Evolutionary conservation across 108 stramenopile genomes (phyloP), one percentile per base, ranked within the genome.

Genomic region (Pseudonitzschia delicatissima): DNA sequence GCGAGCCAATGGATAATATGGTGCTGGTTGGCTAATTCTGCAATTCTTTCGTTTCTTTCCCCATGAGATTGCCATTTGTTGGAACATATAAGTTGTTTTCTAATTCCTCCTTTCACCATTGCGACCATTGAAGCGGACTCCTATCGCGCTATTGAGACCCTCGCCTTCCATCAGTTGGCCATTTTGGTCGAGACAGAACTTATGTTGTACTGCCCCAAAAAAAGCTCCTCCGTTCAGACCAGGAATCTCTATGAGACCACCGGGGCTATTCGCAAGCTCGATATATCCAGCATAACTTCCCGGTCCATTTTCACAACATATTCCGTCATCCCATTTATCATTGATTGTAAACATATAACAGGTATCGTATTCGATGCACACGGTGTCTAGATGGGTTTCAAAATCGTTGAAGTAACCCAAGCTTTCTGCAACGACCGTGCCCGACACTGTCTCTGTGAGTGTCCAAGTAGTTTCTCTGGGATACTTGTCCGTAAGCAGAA

Each of bases 241-340:
- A 12, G 53, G 31, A n/a, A 55, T 55, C 17, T 27, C 29, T 11
- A 55, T 13, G 2, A n/a, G 18, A 12, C 13, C 32, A 15, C 13
- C 40, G 11, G 40, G 15, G 29, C 6, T 17, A 28, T 27, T 29
- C 11, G 12, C 53, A 0, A 31, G 15, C 15, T 31, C 32, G 3
- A 55, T n/a, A 28, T 17, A 55, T 12, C 53, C 53, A 8, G 53
- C 29, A 55, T 55, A 55, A 33, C 53, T 55, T n/a, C 53, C 53
- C 4, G 23, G 29, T 25, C 53, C 53, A 33, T 55, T 55, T 8
- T 18, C 31, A 55, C 53, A 55, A 34, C 53, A 55, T 28, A 55
- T 55, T n/a, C 53, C 53, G n/a, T 55, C 53, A 27, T 55, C 53
- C 53, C 53, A 55, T 55, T 55, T 55, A 15, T 55, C 53, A 27